Evolutionary conservation across 1,284 basidiomycete genomes (phyloP).

Genomic region (Sanguinoderma infundibulare): DNA sequence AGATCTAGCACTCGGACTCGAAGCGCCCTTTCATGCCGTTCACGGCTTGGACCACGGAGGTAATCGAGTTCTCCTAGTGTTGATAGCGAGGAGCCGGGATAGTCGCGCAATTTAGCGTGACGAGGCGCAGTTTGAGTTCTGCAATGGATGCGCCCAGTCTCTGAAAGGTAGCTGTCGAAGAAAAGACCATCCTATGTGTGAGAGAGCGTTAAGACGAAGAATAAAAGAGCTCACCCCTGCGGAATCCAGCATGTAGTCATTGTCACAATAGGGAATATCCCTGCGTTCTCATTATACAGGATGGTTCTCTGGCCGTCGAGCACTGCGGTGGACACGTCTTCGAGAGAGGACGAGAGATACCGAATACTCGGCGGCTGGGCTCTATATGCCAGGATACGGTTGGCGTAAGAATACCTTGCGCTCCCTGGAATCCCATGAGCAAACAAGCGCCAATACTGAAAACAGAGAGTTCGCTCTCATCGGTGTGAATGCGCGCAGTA

Average conservation of each 20-base stretch:
- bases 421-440: not conserved
- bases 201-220: not conserved
- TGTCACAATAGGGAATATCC: not conserved
- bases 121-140: constrained; percentile 32
- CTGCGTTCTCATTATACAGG: constrained; percentile 1
- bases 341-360: not conserved
- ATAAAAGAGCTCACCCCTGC: constrained; percentile 25
- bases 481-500: not conserved
- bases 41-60: constrained; percentile 20
- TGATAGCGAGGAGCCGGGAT: constrained; percentile 34
- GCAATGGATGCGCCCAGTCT: constrained; percentile 31
- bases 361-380: not conserved
- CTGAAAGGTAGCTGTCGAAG: constrained; percentile 31
- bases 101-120: constrained; percentile 38
- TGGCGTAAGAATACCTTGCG: not conserved
- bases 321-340: constrained; percentile 11
- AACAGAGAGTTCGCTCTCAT: not conserved
- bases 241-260: constrained; percentile 28
- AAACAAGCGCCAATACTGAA: not conserved
- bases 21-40: constrained; percentile 22
- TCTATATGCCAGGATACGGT: not conserved
- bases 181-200: not conserved
- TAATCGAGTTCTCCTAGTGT: constrained; percentile 30
- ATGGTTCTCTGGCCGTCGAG: constrained; percentile 10
- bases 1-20: constrained; percentile 30